These are phyloP conservation scores for Pistacia atlantica DNA, from an alignment of 345 rosid genomes.

Conservation along the genomic window DNA sequence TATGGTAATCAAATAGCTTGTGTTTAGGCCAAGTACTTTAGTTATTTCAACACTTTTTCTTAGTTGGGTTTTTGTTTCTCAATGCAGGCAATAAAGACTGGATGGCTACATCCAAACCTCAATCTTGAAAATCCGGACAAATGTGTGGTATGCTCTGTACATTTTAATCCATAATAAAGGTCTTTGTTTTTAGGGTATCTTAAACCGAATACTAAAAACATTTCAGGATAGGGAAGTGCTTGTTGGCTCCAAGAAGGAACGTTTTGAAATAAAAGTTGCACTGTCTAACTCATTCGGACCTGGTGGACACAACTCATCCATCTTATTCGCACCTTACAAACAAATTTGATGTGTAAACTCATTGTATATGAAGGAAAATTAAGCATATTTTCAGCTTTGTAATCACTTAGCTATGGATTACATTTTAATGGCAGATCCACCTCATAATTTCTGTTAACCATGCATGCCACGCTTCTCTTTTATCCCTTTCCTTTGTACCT, in stretches of 20 bases:
- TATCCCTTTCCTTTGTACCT: too few relatives aligned
- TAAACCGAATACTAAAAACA: neutral
- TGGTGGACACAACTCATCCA: conserved; percentile 44
- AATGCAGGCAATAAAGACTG: conserved; percentile 41
- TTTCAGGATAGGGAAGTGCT: conserved; percentile 29
- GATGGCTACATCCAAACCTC: conserved; percentile 44
- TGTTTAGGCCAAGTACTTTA: too few relatives aligned
- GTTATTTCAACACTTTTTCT: too few relatives aligned
- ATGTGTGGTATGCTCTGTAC: conserved; percentile 29
- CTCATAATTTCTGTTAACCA: neutral
- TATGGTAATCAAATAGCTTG: conserved; percentile 28
- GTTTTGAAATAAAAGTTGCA: conserved; percentile 36
- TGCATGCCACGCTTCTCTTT: too few relatives aligned
- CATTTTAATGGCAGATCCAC: neutral
- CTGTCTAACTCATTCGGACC: conserved; percentile 38
- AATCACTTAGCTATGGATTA: neutral
- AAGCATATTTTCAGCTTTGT: neutral
- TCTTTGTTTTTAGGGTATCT: neutral
- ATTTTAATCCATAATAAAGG: neutral
- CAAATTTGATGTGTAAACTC: neutral
- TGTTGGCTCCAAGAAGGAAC: conserved; percentile 37
- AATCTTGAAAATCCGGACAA: conserved; percentile 37
- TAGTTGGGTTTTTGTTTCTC: neutral
- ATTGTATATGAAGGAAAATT: neutral
- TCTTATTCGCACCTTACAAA: conserved; percentile 29